Conservation (phyloP, 495 filamentous ascomycete species). For the Aspergillus bridgeri region DNA sequence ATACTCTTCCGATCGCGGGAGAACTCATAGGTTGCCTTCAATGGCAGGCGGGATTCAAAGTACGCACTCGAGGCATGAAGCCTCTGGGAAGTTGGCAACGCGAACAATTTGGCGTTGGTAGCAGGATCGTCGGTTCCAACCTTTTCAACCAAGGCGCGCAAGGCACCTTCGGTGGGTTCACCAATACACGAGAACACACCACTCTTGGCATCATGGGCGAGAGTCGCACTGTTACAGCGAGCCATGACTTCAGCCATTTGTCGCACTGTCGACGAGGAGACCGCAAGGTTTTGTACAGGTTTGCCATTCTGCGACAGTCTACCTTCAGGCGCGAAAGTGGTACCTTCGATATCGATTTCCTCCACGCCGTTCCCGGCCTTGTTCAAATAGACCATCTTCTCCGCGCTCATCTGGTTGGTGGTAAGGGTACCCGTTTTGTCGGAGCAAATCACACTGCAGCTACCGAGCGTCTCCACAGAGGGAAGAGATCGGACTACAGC, state of each 20-base stretch:
- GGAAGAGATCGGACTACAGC: constrained; percentile 94
- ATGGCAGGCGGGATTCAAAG: constrained; percentile 72
- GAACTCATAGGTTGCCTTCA: constrained; percentile 91
- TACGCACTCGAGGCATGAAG: constrained; percentile 77
- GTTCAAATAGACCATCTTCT: constrained; percentile 80
- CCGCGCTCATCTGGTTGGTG: constrained; percentile 99
- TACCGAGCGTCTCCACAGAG: constrained; percentile 95
- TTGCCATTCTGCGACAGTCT: constrained; percentile 65
- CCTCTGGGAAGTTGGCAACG: constrained; percentile 51
- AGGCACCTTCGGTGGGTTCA: constrained; percentile 92
- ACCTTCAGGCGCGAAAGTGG: constrained; percentile 85
- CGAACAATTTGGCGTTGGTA: constrained; percentile 51
- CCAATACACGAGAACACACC: constrained; percentile 79
- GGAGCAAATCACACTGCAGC: constrained; percentile 99
- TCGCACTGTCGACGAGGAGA: constrained; percentile 70
- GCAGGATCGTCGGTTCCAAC: constrained; percentile 67
- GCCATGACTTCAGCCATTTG: constrained; percentile 86
- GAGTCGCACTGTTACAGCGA: constrained; percentile 81
- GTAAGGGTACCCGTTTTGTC: constrained; percentile 99
- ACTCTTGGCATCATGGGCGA: constrained; percentile 76
- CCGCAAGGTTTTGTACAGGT: constrained; percentile 62
- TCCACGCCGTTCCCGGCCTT: constrained; percentile 71
- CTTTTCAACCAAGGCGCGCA: constrained; percentile 91
- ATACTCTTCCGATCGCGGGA: constrained; percentile 98
- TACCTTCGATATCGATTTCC: constrained; percentile 89